Evolutionary conservation across 805 yeast species (phyloP), one percentile per base, ranked within the genome.

Genomic region (Cyberlindnera maclurae): DNA sequence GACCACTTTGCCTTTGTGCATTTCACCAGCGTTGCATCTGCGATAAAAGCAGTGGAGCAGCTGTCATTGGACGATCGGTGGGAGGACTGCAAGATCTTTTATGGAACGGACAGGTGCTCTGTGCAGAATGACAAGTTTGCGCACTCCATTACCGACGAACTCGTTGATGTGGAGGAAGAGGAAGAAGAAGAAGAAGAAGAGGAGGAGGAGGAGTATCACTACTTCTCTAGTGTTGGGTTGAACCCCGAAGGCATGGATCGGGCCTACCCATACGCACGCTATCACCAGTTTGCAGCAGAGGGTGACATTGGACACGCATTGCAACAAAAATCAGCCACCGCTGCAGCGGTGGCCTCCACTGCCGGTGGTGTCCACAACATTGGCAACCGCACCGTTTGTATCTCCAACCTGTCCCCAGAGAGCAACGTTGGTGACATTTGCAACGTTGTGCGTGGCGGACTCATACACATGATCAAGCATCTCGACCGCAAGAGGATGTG

Each of bases 31-130:
- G 85, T 90, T 36, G 66, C 86, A 37, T 73, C 85, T 38, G 97
- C 97, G 12, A 80, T 89, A 33, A 75, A 82, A 60, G 86, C 86
- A 41, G 96, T 88, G 33, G 82, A 85, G 42, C 79, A 77, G 49
- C 68, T 93, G 38, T 82, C 89, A 1, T 63, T 77, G 24, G 69
- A 68, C 29, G 78, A 79, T 29, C 74, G 73, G 47, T 90, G 88
- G 71, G 67, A 73, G 43, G 77, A 77, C 42, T 75, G 82, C 34
- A 85, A 84, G 57, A 81, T 93, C 29, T 85, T 77, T 51, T 89
- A 86, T 55, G 97, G 97, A 37, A 88, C 88, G 55, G 97, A 90
- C 61, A 71, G 97, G 59, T 85, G 93, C 63, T 94, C 95, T 1
- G 37, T 46, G 20, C 50, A 50, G 34, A 40, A 42, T 20, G 46